Conservation (phyloP, 805 yeast species). For the Saccharomycopsis schoenii region DNA sequence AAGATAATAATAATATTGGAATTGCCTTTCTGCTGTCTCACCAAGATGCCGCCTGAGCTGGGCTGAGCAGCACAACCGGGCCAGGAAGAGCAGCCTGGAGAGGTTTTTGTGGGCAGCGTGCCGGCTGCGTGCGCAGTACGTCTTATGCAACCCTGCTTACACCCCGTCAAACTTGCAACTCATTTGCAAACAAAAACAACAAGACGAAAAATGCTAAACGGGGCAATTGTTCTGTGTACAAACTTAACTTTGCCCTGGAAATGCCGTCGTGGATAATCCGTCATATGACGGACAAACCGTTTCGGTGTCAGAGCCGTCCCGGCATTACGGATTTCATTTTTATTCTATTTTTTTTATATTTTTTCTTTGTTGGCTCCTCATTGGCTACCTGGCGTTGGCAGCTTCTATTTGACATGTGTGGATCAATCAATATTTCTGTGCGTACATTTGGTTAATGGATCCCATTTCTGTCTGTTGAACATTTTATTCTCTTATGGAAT, state of each 20-base stretch:
- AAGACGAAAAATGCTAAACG: neutral
- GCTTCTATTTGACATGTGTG: neutral
- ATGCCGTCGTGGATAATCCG: neutral
- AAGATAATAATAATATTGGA: too few species aligned
- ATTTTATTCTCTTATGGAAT: too few species aligned
- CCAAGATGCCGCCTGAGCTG: too few species aligned
- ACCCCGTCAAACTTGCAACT: neutral
- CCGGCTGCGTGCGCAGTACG: too few species aligned
- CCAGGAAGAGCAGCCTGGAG: too few species aligned
- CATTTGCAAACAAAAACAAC: neutral
- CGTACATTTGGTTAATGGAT: neutral
- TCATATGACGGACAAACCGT: neutral
- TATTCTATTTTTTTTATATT: neutral
- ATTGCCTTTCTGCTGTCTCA: too few species aligned
- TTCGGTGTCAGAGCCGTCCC: neutral
- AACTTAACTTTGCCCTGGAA: neutral
- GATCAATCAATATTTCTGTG: neutral
- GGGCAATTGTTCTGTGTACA: neutral
- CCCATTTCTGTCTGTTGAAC: neutral
- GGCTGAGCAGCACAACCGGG: too few species aligned
- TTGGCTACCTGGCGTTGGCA: neutral
- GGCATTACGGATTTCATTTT: neutral
- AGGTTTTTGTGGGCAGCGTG: neutral
- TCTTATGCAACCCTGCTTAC: neutral
- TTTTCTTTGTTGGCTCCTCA: neutral